These are phyloP conservation scores for Fistulinella prunicolor DNA, from an alignment of 768 basidiomycete genomes.

Conservation along the genomic window DNA sequence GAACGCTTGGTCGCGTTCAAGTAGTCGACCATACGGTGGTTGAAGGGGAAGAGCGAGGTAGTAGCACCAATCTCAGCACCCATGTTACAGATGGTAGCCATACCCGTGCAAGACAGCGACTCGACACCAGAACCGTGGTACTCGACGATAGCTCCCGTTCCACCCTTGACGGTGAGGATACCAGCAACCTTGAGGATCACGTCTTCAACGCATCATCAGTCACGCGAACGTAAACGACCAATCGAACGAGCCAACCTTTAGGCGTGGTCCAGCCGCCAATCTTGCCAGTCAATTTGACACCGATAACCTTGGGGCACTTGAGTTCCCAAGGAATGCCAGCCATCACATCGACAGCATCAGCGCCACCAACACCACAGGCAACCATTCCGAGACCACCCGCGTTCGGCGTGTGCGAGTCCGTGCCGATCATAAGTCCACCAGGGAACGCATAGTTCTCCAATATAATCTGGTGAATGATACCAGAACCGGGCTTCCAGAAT, in stretches of 20 bases:
- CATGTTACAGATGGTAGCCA: slow-evolving; percentile 99
- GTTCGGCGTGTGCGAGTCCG: slow-evolving; percentile 98
- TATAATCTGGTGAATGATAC: slow-evolving; percentile 99
- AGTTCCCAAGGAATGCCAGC: slow-evolving; percentile 98
- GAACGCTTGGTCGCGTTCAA: slow-evolving; percentile 91
- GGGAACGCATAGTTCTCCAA: slow-evolving; percentile 99
- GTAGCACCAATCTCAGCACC: slow-evolving; percentile 99
- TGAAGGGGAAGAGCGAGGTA: slow-evolving; percentile 98
- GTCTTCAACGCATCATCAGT: slow-evolving; percentile 46
- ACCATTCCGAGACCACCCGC: slow-evolving; percentile 99
- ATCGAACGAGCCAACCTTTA: slow-evolving; percentile 58
- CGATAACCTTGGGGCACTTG: slow-evolving; percentile 99
- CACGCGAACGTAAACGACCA: not conserved
- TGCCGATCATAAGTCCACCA: slow-evolving; percentile 99
- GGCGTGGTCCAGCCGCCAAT: slow-evolving; percentile 97
- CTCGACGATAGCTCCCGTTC: slow-evolving; percentile 98
- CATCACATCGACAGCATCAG: slow-evolving; percentile 99
- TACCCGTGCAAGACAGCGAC: slow-evolving; percentile 95
- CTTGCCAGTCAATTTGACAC: slow-evolving; percentile 94
- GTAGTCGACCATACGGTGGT: slow-evolving; percentile 90
- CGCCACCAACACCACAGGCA: slow-evolving; percentile 99
- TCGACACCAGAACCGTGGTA: slow-evolving; percentile 95
- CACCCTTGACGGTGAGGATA: slow-evolving; percentile 98
- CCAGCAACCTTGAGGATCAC: slow-evolving; percentile 99
- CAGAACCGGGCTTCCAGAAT: slow-evolving; percentile 99